These are phyloP conservation scores for Yamadazyma takamatsuzukensis DNA, from an alignment of 805 yeast species.

Conservation along the genomic window DNA sequence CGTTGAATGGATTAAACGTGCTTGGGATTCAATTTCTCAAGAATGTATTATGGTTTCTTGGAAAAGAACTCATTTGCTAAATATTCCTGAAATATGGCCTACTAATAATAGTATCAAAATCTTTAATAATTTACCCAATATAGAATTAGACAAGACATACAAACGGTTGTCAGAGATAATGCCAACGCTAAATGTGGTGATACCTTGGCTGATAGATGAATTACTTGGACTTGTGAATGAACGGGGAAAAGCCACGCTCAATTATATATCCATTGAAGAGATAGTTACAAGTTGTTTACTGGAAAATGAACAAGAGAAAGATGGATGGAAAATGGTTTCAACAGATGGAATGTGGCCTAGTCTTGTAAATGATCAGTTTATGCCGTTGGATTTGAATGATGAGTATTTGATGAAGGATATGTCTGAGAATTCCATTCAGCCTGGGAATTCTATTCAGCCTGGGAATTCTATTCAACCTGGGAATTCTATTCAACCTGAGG, in stretches of 20 bases:
- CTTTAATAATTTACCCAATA: not conserved
- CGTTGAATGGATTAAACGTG: constrained; percentile 52
- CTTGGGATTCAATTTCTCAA: constrained; percentile 47
- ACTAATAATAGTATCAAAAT: constrained; percentile 2
- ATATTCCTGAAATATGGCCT: constrained; percentile 27
- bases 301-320: too few relatives aligned
- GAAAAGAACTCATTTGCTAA: constrained; percentile 33
- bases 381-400: too few relatives aligned
- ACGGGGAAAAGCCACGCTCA: constrained; percentile 36
- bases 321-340: too few relatives aligned
- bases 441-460: too few relatives aligned
- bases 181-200: constrained; percentile 43
- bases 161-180: constrained; percentile 46
- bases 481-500: too few relatives aligned
- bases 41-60: constrained; percentile 33
- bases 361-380: too few relatives aligned
- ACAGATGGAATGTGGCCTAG: too few relatives aligned
- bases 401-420: too few relatives aligned
- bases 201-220: constrained; percentile 57
- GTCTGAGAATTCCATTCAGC: too few relatives aligned
- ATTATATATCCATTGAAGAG: constrained; percentile 57
- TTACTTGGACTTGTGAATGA: constrained; percentile 49
- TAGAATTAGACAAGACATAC: constrained; percentile 22
- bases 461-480: too few relatives aligned
- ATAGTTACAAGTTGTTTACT: constrained; percentile 58